Conservation (phyloP, 371 early-diverging fungal species). For the Lichtheimia ornata region DNA sequence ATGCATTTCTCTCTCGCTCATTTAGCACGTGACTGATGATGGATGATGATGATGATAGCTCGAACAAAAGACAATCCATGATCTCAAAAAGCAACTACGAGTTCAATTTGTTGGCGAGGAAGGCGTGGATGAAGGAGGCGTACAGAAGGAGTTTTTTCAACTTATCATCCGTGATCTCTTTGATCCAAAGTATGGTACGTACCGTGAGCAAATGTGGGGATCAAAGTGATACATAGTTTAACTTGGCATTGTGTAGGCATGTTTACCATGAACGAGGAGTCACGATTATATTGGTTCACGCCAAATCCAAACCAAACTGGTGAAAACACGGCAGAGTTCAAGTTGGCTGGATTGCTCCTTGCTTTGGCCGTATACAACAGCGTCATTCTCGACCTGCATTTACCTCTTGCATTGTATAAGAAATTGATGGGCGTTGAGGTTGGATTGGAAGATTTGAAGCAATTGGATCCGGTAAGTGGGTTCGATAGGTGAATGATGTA, state of each 20-base stretch:
- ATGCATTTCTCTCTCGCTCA: not conserved
- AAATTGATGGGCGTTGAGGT: constrained; percentile 72
- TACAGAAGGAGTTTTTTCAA: constrained; percentile 96
- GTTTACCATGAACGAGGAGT: constrained; percentile 85
- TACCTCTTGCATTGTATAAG: constrained; percentile 84
- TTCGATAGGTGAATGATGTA: too few relatives aligned
- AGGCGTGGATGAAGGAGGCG: constrained; percentile 89
- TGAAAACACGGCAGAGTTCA: constrained; percentile 59
- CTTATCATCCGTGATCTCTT: constrained; percentile 89
- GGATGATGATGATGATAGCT: constrained; percentile 49
- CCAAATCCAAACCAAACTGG: constrained; percentile 66
- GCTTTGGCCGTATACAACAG: constrained; percentile 94
- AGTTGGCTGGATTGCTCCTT: constrained; percentile 88
- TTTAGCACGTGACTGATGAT: not conserved
- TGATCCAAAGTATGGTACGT: constrained; percentile 84
- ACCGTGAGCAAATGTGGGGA: not conserved
- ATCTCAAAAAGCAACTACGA: constrained; percentile 86
- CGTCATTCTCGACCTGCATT: constrained; percentile 86
- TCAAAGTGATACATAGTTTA: too few relatives aligned
- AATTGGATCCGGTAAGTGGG: constrained; percentile 63
- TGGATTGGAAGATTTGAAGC: constrained; percentile 54
- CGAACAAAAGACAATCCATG: constrained; percentile 74
- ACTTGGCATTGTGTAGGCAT: constrained; percentile 48
- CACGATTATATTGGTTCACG: constrained; percentile 86
- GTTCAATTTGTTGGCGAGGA: constrained; percentile 91